These are phyloP conservation scores for Omphalea diandra DNA, from an alignment of 441 rosid genomes.

Conservation along the genomic window DNA sequence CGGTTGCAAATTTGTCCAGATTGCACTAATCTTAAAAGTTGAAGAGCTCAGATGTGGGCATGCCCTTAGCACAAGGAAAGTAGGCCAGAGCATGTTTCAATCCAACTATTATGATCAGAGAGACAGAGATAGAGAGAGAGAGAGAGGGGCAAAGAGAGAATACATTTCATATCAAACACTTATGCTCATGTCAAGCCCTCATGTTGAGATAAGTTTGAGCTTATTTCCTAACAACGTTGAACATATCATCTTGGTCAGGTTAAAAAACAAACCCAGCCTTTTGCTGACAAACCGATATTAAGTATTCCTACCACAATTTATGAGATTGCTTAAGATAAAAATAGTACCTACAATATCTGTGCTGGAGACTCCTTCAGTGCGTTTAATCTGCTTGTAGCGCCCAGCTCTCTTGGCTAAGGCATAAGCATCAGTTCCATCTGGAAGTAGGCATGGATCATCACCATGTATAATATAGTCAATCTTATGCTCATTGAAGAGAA, in stretches of 20 bases:
- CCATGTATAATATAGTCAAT: conserved; percentile 96
- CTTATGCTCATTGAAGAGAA: conserved; percentile 75
- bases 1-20: too few relatives aligned
- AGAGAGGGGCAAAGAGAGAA: background rate
- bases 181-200: background rate
- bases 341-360: conserved; percentile 95
- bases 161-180: conserved; percentile 4
- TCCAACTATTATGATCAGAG: background rate
- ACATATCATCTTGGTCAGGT: too few relatives aligned
- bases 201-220: background rate
- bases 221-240: background rate
- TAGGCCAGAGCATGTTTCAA: background rate
- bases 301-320: background rate
- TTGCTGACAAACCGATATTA: background rate
- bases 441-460: conserved; percentile 95
- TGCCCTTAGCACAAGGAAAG: background rate
- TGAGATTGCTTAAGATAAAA: conserved; percentile 16
- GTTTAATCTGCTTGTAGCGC: conserved; percentile 96
- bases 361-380: conserved; percentile 99
- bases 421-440: conserved; percentile 98
- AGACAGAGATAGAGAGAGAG: too few relatives aligned
- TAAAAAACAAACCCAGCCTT: too few relatives aligned
- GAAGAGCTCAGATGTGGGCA: too few relatives aligned
- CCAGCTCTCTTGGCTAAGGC: conserved; percentile 87
- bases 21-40: too few relatives aligned